phyloP scores from a whole-genome alignment of 768 basidiomycete species.

The Pleurotus ostreatus region DNA sequence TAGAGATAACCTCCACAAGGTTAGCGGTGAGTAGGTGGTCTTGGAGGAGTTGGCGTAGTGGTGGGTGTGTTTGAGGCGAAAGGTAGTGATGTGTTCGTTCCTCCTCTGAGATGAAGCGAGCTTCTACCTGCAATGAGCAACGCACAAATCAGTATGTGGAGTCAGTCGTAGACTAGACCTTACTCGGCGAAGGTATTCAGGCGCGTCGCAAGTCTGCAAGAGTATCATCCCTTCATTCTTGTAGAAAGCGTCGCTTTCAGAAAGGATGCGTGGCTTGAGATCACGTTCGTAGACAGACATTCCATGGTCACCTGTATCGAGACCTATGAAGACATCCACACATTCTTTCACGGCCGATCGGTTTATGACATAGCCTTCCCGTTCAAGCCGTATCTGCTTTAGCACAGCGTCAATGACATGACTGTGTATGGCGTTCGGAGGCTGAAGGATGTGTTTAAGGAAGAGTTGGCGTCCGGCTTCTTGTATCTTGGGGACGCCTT shows the following conservation, averaged over 20 bases:
- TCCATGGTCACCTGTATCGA: conserved; percentile 47
- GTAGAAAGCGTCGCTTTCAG: conserved; percentile 79
- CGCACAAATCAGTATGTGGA: conserved; percentile 10
- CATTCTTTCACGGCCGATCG: conserved; percentile 89
- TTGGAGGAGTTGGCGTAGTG: conserved; percentile 74
- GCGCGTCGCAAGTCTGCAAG: conserved; percentile 70
- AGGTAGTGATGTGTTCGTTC: conserved; percentile 85
- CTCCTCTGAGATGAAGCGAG: conserved; percentile 78
- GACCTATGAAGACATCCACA: conserved; percentile 76
- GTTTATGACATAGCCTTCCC: conserved; percentile 87
- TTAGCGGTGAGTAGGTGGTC: conserved; percentile 75
- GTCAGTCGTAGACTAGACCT: conserved; percentile 20
- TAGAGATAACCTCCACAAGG: conserved; percentile 66
- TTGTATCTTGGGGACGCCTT: conserved; percentile 75
- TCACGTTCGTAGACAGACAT: conserved; percentile 75
- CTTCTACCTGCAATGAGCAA: conserved; percentile 57
- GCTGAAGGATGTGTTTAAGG: conserved; percentile 70
- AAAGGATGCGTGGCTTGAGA: conserved; percentile 78
- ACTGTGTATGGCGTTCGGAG: conserved; percentile 64
- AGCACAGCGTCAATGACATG: conserved; percentile 82
- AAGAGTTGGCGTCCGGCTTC: conserved; percentile 84
- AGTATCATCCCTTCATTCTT: conserved; percentile 65
- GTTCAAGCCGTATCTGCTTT: conserved; percentile 83
- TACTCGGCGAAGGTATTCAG: conserved; percentile 79
- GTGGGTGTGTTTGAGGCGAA: conserved; percentile 62